A percentile compares a stretch with the other conserved stretches of the same genome.
Conservation (phyloP, 2,329 filamentous ascomycete genomes). For the Pseudogymnoascus sp. region DNA sequence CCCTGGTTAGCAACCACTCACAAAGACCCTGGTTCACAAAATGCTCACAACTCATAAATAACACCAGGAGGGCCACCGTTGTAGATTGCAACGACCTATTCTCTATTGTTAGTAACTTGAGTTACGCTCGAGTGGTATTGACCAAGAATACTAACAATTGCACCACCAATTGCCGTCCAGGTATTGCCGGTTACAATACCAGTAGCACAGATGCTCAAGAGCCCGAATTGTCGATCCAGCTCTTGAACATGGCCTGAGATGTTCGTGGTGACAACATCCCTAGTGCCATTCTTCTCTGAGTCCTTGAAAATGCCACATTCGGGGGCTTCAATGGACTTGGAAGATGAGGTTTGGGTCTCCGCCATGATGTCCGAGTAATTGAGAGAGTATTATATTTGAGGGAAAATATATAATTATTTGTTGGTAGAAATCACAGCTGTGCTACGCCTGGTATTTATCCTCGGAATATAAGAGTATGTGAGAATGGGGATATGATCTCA, state of each 20-base stretch:
- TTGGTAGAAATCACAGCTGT: background rate
- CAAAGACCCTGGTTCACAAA: slow-evolving; percentile 29
- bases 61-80: slow-evolving; percentile 58
- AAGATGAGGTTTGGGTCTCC: background rate
- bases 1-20: slow-evolving; percentile 38
- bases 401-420: background rate
- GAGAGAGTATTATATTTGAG: background rate
- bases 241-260: slow-evolving; percentile 45
- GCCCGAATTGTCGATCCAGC: slow-evolving; percentile 42
- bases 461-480: background rate
- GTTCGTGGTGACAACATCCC: slow-evolving; percentile 31
- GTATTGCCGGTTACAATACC: slow-evolving; percentile 39
- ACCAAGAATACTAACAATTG: slow-evolving; percentile 31
- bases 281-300: slow-evolving; percentile 13
- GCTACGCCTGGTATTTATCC: background rate
- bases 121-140: background rate
- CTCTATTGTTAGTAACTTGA: background rate
- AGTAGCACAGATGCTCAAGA: slow-evolving; percentile 39
- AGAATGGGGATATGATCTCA: background rate
- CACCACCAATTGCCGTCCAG: slow-evolving; percentile 39
- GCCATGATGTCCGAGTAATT: background rate
- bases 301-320: background rate
- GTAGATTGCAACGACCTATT: slow-evolving; percentile 38
- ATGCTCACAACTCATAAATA: slow-evolving; percentile 48
- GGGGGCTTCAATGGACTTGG: background rate